Percentiles rank a stretch among this genome's conserved stretches.
These are phyloP conservation scores for Aureobasidium sp. DNA, from an alignment of 2,329 filamentous ascomycete genomes.

Conservation along the genomic window DNA sequence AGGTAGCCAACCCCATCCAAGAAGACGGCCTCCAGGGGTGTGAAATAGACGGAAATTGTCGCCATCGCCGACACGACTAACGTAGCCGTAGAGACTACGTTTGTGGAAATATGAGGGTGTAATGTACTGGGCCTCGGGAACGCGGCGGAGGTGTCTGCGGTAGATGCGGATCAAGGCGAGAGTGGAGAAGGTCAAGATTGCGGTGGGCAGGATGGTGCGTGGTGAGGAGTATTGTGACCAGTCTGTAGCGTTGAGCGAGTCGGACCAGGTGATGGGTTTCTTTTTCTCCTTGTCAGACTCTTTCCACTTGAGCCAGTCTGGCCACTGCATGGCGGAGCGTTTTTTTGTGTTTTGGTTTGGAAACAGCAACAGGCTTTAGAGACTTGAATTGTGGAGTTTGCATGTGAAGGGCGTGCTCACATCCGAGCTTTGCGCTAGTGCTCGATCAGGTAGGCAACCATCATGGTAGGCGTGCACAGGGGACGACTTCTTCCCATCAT, in stretches of 20 bases:
- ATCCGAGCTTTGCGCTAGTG: conserved; percentile 2
- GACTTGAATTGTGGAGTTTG: conserved; percentile 4
- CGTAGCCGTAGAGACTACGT: conserved; percentile 71
- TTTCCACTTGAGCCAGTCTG: conserved; percentile 17
- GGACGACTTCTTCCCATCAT: neutral
- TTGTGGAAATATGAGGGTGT: conserved; percentile 64
- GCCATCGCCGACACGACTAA: conserved; percentile 92
- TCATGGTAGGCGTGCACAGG: neutral
- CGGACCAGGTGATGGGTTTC: conserved; percentile 38
- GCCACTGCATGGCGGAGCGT: conserved; percentile 18
- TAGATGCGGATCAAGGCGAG: conserved; percentile 55
- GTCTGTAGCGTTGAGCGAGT: conserved; percentile 36
- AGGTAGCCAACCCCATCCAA: conserved; percentile 66
- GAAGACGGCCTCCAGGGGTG: conserved; percentile 78
- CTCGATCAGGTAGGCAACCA: neutral
- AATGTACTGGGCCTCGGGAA: conserved; percentile 71
- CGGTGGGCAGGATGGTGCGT: conserved; percentile 28
- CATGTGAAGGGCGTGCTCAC: neutral
- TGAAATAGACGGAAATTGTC: conserved; percentile 94
- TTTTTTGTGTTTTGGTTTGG: conserved; percentile 4
- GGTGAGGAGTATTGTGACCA: conserved; percentile 52
- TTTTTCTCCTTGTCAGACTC: conserved; percentile 23
- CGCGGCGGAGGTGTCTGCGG: conserved; percentile 67
- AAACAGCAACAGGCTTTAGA: neutral
- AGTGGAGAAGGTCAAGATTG: conserved; percentile 50